Base-by-base conservation (phyloP, 495 filamentous ascomycete species). In the Hypoxylon lienhwacheense region DNA sequence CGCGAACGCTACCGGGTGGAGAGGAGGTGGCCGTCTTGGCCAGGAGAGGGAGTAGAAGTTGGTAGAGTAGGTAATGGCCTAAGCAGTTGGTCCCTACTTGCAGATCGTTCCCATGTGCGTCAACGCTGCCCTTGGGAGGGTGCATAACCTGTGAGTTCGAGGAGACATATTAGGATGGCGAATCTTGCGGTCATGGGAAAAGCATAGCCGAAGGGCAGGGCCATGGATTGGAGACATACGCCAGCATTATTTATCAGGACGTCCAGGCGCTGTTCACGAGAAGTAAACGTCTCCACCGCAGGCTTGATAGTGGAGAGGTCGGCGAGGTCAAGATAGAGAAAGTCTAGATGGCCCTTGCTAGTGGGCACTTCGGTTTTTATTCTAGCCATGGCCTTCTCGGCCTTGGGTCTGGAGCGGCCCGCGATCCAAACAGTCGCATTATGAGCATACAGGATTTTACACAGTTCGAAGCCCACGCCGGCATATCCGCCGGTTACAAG, bases 341-440 rank as follows among this genome's bases (percentile, higher is more conserved):
- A 80, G 0, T 69, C 44, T 2, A 84, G 21, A 7, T 59, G 45
- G 12, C 70, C 73, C 14, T 71, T 72, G 4, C 61, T 41, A 0
- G 15, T 37, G 4, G 47, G 42, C 12, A 44, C 47, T 4, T 25
- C 32, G 7, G 54, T 33, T 22, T 44, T 28, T 48, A 54, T 53
- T 10, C 41, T 25, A 7, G 7, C 5, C 7, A 65, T 54, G 14
- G 40, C 33, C 35, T 47, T 42, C 26, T 54, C 40, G 8, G 63
- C 52, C 17, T 55, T 55, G 15, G 46, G 39, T 34, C 59, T 53
- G 4, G 67, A 68, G 39, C 80, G 75, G 25, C 68, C 66, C 12
- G 77, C 77, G 19, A 81, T 66, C 59, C 78, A 82, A 51, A 81
- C 70, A 17, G 69, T 78, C 17, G 70, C 77, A 33, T 71, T 69